Evolutionary conservation across 257 asterid species (phyloP), one percentile per base, ranked within the genome.

Genomic region (Solanum peruvianum): DNA sequence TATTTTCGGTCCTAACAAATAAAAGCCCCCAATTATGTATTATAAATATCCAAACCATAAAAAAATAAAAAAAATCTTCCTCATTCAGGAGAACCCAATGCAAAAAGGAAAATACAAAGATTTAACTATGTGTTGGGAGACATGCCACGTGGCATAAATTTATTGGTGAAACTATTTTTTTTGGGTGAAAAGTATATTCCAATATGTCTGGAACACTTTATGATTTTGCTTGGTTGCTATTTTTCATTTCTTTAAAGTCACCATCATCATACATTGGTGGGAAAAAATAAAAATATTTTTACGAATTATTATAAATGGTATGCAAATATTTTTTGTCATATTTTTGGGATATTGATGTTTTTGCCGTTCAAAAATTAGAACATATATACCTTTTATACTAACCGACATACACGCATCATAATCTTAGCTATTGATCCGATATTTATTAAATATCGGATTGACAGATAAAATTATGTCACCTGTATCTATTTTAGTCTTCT

Each of bases 141-240:
- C 35, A 60, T 20, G 89, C 93, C 94, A 93, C 71, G 92, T 91
- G 96, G 85, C 91, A 20, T 27, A 70, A 62, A 31, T 6, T 83
- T 45, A 0, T 47, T 82, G 91, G 86, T 37, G 49, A 83, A 44
- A 78, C 49, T 87, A 86, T 75, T 56, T 56, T 6, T 2, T 18
- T 52, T 52, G 16, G 6, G 8, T 18, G 0, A 80, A 52, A 78
- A 77, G 87, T 77, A 86, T 87, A 87, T 87, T 91, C 94, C 91
- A 37, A 82, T 83, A 82, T 84, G 23, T 67, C 2, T 15, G 67
- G 31, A 72, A n/a, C 82, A 7, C 88, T 70, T 76, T 83, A 66
- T 70, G 77, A 6, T 11, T 15, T 25, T 15, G 7, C 41, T 25
- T 78, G 84, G 10, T 78, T 45, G 4, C 25, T 15, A 16, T 25